Evolutionary conservation across 257 asterid species (phyloP), one percentile per base, ranked within the genome.

Genomic region (Fraxinus americana): DNA sequence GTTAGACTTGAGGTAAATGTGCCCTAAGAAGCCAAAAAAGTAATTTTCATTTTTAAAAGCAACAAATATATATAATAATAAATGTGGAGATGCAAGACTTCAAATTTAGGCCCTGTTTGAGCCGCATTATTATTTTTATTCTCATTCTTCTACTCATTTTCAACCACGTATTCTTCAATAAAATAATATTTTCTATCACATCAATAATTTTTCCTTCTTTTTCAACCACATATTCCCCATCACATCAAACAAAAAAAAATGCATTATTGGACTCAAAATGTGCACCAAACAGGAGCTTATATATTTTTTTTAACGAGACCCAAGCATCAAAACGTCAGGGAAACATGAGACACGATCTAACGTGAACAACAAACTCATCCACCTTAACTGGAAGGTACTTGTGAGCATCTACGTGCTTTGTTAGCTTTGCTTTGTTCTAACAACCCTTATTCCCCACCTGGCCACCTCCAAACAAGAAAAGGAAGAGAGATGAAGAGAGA

Each of bases 391-490:
- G 59, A 50, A 16, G n/a, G 5, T 50, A 12, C 1, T 50, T 17
- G 21, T 50, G 59, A 50, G 59, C n/a, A 50, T 17, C 59, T 17
- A 3, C 25, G 7, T n/a, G 32, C 34, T 23, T 21, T 61, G 68
- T 21, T 61, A 29, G 12, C 32, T 61, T 61, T 9, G 68, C 67
- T 59, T 73, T 57, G 23, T 32, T 34, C 50, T 35, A 80, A 27
- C 50, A 48, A 65, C 61, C 17, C 68, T 73, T 12, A 67, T 38
- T 69, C 23, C 25, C 30, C 79, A 72, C 50, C 50, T 43, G 50
- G 50, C 16, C 50, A 2, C 36, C 13, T 70, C 30, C 68, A 61
- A 61, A 61, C 68, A 23, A 72, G 59, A 72, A 79, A 61, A 81
- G 67, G 23, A 27, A 72, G 66, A 54, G 67, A 27, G 3, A 61